Evolutionary conservation across 495 filamentous ascomycete species (phyloP).

Genomic region (Cercophora newfieldiana): DNA sequence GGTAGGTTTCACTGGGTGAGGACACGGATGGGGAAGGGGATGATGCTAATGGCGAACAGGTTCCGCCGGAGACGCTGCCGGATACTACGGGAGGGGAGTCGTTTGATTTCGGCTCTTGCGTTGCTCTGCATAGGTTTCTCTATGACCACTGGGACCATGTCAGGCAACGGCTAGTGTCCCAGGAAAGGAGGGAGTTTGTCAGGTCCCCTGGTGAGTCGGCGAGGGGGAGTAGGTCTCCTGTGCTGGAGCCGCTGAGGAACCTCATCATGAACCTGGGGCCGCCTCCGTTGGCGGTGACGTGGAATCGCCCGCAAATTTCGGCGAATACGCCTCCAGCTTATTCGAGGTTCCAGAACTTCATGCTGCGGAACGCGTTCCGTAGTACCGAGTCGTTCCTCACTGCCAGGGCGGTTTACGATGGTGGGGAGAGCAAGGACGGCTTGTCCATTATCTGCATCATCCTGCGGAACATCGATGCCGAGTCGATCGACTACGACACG

Average conservation of each 20-base stretch:
- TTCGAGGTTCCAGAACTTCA: conserved; percentile 68
- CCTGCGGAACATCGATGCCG: conserved; percentile 60
- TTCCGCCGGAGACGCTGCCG: conserved; percentile 40
- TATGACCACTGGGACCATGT: conserved; percentile 71
- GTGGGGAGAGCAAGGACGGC: conserved; percentile 67
- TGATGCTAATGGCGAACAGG: conserved; percentile 24
- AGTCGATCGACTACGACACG: conserved; percentile 60
- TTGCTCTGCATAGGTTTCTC: conserved; percentile 63
- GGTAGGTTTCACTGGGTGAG: conserved; percentile 31
- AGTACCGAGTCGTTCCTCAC: conserved; percentile 61
- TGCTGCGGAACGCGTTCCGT: conserved; percentile 64
- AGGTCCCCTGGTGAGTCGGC: conserved; percentile 50
- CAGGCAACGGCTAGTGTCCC: conserved; percentile 58
- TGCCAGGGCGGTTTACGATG: conserved; percentile 64
- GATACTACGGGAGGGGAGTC: conserved; percentile 45
- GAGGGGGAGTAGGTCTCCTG: conserved; percentile 45
- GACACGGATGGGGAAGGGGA: background rate
- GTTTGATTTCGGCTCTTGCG: conserved; percentile 67
- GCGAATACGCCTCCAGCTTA: conserved; percentile 59
- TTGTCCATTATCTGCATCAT: conserved; percentile 66
- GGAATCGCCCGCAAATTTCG: conserved; percentile 61
- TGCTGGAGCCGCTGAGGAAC: conserved; percentile 53
- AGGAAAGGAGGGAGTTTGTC: conserved; percentile 54
- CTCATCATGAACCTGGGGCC: conserved; percentile 63
- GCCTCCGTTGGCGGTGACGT: conserved; percentile 62